Evolutionary conservation across 1,284 basidiomycete species (phyloP), one percentile per base, ranked within the genome.

Genomic region (Athelia sp.): DNA sequence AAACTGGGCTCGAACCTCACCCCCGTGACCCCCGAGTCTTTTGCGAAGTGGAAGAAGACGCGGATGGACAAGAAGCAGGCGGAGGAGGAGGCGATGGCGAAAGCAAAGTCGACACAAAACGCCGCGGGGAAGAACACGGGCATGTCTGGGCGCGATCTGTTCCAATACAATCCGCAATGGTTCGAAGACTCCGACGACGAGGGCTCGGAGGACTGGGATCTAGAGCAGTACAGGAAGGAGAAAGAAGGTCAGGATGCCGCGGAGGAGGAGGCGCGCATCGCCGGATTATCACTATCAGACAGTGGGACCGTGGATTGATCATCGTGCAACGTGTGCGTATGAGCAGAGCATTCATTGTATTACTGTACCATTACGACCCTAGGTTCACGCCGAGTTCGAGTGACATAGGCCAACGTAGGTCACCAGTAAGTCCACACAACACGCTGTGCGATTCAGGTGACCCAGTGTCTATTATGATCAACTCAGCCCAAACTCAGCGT

Each of bases 111-210:
- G 47, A 66, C 81, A 3, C 88, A 93, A 58, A 81, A 81, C 55
- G 84, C 89, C 3, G 93, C 93, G 3, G 96, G 96, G 58, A 98
- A 98, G 82, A 85, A 77, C 67, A 81, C 75, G 32, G 97, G 96
- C 48, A 92, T 99, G 90, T 93, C 90, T 53, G 96, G 96, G 49
- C 81, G 93, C 69, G 97, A 99, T 71, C 75, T 99, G 68, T 96
- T 96, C 79, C 85, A 91, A 68, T 95, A 93, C 78, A 95, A 98
- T 67, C 91, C 93, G 15, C 92, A 98, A 62, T 90, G 96, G 84
- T 93, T 96, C 71, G 83, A 95, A 59, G 82, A 85, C 51, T 90
- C 92, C 14, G 90, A 87, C 4, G 87, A 75, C 11, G 88, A 82
- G 29, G 83, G 73, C 6, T 59, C 62, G 52, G 81, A 87, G 23